These are phyloP conservation scores for Cercospora sojina DNA, from an alignment of 2,329 filamentous ascomycete species.

Conservation along the genomic window DNA sequence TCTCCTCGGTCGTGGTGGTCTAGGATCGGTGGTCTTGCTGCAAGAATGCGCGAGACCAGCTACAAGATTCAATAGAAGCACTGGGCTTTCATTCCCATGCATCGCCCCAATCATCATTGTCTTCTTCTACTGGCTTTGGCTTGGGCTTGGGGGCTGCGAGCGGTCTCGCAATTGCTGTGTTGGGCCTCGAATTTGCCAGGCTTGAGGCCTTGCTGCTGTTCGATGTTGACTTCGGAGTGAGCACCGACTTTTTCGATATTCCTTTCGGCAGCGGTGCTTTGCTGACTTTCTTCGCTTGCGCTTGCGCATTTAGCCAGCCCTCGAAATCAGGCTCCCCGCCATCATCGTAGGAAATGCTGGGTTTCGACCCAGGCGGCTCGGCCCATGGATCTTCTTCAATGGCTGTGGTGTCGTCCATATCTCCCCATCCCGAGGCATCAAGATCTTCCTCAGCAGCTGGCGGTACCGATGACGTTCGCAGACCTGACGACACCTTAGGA, in stretches of 20 bases:
- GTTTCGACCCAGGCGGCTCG: slow-evolving; percentile 20
- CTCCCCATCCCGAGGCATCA: slow-evolving; percentile 68
- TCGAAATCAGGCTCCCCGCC: slow-evolving; percentile 92
- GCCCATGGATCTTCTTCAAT: slow-evolving; percentile 20
- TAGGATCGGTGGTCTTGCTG: neutral
- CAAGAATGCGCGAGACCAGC: neutral
- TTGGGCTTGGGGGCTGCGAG: slow-evolving; percentile 28
- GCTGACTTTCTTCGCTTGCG: slow-evolving; percentile 64
- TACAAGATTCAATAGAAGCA: neutral
- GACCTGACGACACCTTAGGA: slow-evolving; percentile 32
- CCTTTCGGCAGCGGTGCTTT: slow-evolving; percentile 81
- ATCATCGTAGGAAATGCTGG: slow-evolving; percentile 66
- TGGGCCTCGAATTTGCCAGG: slow-evolving; percentile 30
- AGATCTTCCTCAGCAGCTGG: slow-evolving; percentile 57
- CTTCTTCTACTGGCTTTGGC: slow-evolving; percentile 33
- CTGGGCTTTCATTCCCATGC: slow-evolving; percentile 35
- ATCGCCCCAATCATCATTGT: slow-evolving; percentile 45
- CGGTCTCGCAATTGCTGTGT: slow-evolving; percentile 12
- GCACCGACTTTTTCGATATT: slow-evolving; percentile 59
- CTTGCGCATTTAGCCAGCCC: slow-evolving; percentile 87
- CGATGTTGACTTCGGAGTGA: slow-evolving; percentile 33
- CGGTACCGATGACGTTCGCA: slow-evolving; percentile 28
- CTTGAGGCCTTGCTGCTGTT: slow-evolving; percentile 19
- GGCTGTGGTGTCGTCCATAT: slow-evolving; percentile 51
- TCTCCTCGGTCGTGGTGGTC: neutral